A percentile compares a stretch with the other conserved stretches of the same genome.
Evolutionary conservation across 2,329 filamentous ascomycete genomes (phyloP).

Genomic region (Leptographium radiaticola): DNA sequence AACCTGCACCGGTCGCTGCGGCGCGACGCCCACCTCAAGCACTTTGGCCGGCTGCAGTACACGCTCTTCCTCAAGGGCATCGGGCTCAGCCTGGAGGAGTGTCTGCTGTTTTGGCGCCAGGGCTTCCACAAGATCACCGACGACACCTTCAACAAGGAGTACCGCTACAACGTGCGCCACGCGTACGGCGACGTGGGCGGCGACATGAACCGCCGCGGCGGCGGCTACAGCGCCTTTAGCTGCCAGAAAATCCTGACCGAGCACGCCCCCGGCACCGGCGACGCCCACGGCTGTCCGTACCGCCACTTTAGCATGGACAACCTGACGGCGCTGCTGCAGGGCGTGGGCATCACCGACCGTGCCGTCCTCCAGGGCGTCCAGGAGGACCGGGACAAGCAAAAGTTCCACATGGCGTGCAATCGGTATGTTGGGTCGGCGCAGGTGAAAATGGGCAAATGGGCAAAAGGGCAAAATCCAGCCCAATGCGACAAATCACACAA

Average conservation of each 20-base stretch:
- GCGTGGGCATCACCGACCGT: constrained; percentile 66
- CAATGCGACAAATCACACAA: no score
- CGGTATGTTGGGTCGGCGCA: constrained; percentile 45
- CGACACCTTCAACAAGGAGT: constrained; percentile 94
- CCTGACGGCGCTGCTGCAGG: constrained; percentile 60
- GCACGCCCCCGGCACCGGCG: constrained; percentile 71
- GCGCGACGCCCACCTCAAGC: constrained; percentile 82
- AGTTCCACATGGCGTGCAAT: constrained; percentile 94
- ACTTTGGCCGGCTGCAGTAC: constrained; percentile 88
- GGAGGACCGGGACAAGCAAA: constrained; percentile 77
- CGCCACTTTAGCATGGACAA: constrained; percentile 86
- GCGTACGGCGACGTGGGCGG: constrained; percentile 89
- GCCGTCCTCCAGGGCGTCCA: constrained; percentile 67
- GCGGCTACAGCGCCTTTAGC: constrained; percentile 81
- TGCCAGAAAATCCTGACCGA: constrained; percentile 94
- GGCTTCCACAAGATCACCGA: constrained; percentile 79
- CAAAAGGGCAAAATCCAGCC: no score
- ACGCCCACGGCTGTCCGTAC: constrained; percentile 94
- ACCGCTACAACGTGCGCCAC: constrained; percentile 95
- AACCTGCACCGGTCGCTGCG: constrained; percentile 77
- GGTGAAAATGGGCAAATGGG: no score
- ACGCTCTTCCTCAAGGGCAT: constrained; percentile 94
- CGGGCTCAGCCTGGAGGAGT: constrained; percentile 83
- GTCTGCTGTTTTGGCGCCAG: constrained; percentile 79
- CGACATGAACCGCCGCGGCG: constrained; percentile 72